Conservation (phyloP, 768 basidiomycete species). For the Hygrocybe punicea region DNA sequence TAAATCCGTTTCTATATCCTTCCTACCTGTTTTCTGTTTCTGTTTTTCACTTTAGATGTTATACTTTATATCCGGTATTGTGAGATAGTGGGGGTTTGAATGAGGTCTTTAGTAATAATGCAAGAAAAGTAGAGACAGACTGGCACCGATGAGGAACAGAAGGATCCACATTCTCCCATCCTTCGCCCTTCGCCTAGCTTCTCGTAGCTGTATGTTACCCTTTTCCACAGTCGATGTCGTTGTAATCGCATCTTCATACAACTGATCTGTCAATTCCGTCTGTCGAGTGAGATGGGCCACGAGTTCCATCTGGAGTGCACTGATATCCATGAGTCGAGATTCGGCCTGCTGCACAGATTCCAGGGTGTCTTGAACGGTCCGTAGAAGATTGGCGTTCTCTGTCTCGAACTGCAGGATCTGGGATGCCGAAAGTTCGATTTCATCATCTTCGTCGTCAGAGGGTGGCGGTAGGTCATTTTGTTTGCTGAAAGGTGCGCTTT, state of each 20-base stretch:
- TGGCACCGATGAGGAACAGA: slow-evolving; percentile 88
- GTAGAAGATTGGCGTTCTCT: slow-evolving; percentile 85
- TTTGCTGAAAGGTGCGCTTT: slow-evolving; percentile 22
- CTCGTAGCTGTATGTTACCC: slow-evolving; percentile 86
- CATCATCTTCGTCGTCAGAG: slow-evolving; percentile 69
- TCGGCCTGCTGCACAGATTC: slow-evolving; percentile 91
- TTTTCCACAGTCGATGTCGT: slow-evolving; percentile 82
- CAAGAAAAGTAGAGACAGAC: slow-evolving; percentile 85
- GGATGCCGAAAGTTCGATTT: slow-evolving; percentile 76
- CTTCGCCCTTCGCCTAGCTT: slow-evolving; percentile 81
- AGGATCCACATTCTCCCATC: slow-evolving; percentile 88
- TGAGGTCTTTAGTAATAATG: slow-evolving; percentile 61
- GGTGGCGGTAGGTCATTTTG: slow-evolving; percentile 24
- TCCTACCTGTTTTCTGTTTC: too few relatives aligned
- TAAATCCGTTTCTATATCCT: too few relatives aligned
- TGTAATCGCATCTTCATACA: slow-evolving; percentile 92
- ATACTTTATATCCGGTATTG: not conserved
- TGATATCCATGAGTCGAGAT: slow-evolving; percentile 87
- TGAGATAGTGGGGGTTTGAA: not conserved
- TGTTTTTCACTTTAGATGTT: too few relatives aligned
- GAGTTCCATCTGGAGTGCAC: slow-evolving; percentile 87
- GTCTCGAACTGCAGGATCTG: slow-evolving; percentile 91
- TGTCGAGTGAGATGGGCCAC: slow-evolving; percentile 84
- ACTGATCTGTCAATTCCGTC: slow-evolving; percentile 86
- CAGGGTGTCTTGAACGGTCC: slow-evolving; percentile 79